These are phyloP conservation scores for Mariannaea elegans DNA, from an alignment of 2,329 filamentous ascomycete species.

Conservation along the genomic window DNA sequence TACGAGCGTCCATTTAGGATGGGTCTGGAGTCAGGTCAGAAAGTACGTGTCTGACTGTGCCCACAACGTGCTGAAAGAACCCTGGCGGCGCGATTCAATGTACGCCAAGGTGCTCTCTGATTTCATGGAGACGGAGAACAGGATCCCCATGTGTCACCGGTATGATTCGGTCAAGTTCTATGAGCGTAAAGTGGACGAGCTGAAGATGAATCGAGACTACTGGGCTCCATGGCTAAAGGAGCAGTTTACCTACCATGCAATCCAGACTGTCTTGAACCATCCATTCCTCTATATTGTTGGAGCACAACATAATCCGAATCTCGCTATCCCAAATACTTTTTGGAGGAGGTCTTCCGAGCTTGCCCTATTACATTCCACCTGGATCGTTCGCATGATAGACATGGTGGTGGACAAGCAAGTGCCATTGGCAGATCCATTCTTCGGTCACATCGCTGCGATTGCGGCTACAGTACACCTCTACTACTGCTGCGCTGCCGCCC, in stretches of 20 bases:
- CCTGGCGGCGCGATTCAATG: slow-evolving; percentile 61
- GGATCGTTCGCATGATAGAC: slow-evolving; percentile 63
- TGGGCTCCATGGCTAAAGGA: slow-evolving; percentile 62
- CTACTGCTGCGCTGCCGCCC: slow-evolving; percentile 60
- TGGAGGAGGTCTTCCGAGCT: slow-evolving; percentile 62
- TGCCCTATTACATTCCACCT: slow-evolving; percentile 60
- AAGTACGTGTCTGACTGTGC: slow-evolving; percentile 59
- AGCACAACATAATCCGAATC: slow-evolving; percentile 60
- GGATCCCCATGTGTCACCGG: slow-evolving; percentile 59
- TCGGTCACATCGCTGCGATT: slow-evolving; percentile 60
- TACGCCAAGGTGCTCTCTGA: slow-evolving; percentile 60
- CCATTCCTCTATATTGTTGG: slow-evolving; percentile 63
- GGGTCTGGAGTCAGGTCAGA: slow-evolving; percentile 59
- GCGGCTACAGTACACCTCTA: slow-evolving; percentile 63
- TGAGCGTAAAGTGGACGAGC: slow-evolving; percentile 56
- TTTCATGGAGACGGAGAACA: slow-evolving; percentile 60
- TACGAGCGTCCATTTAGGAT: slow-evolving; percentile 57
- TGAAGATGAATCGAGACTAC: slow-evolving; percentile 55
- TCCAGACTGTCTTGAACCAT: slow-evolving; percentile 61
- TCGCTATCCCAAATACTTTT: slow-evolving; percentile 63
- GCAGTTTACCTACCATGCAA: slow-evolving; percentile 62
- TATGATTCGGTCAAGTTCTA: slow-evolving; percentile 64
- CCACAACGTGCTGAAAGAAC: slow-evolving; percentile 56
- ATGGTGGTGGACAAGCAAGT: slow-evolving; percentile 62
- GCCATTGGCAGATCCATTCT: slow-evolving; percentile 59